Conservation (phyloP, 495 filamentous ascomycete species). For the Aspergillus bridgeri region DNA sequence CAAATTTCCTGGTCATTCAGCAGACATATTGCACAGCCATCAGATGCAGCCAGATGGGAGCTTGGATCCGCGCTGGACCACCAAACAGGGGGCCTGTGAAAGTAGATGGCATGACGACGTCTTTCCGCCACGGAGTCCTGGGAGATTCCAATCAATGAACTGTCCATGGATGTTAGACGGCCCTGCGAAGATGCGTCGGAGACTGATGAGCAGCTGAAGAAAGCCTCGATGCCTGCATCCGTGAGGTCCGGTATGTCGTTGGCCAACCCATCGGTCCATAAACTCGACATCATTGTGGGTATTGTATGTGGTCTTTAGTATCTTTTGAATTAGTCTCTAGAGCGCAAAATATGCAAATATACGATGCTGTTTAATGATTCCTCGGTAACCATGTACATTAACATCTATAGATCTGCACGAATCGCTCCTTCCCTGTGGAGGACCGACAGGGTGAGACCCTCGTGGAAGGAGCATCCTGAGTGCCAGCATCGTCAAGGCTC, state of each 20-base stretch:
- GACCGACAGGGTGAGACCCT: background rate
- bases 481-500: too few relatives aligned
- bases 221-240: background rate
- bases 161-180: background rate
- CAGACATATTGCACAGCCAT: background rate
- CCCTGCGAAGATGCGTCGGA: background rate
- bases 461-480: background rate
- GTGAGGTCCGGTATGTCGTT: background rate
- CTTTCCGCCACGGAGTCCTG: conserved; percentile 20
- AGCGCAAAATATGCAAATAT: background rate
- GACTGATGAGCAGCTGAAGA: background rate
- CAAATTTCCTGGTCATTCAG: background rate
- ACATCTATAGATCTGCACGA: background rate
- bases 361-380: background rate
- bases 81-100: conserved; percentile 31
- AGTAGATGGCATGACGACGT: conserved; percentile 31
- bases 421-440: background rate
- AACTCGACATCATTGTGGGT: background rate
- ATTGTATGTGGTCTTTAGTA: background rate
- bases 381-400: background rate
- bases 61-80: conserved; percentile 8
- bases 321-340: background rate
- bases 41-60: conserved; percentile 10
- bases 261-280: background rate
- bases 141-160: background rate